These are phyloP conservation scores for Diaporthe sp. DNA, from an alignment of 2,329 filamentous ascomycete species.

Conservation along the genomic window DNA sequence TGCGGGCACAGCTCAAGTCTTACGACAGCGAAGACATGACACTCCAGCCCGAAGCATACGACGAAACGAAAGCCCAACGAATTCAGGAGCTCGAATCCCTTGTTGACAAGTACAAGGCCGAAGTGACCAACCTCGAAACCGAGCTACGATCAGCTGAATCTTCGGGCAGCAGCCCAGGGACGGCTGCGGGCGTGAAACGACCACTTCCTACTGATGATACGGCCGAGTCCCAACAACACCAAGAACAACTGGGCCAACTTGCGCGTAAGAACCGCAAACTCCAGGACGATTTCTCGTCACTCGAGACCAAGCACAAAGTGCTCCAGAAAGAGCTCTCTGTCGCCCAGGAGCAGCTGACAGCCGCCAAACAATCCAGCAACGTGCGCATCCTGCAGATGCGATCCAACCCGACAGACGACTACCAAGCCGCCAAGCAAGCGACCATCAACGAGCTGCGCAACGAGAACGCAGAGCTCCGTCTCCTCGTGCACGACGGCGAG, in stretches of 20 bases:
- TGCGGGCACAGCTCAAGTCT: conserved; percentile 90
- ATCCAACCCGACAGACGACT: conserved; percentile 91
- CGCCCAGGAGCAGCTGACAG: conserved; percentile 78
- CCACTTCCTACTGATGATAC: conserved; percentile 66
- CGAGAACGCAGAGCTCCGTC: conserved; percentile 87
- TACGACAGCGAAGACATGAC: conserved; percentile 91
- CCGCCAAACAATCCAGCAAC: conserved; percentile 75
- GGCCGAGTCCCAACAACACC: conserved; percentile 57
- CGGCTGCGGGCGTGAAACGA: conserved; percentile 72
- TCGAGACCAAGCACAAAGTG: conserved; percentile 78
- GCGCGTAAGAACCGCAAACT: conserved; percentile 89
- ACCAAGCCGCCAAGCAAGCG: conserved; percentile 85
- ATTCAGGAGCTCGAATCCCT: conserved; percentile 88
- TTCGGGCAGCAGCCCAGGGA: conserved; percentile 48
- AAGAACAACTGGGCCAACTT: conserved; percentile 84
- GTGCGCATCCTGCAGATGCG: conserved; percentile 88
- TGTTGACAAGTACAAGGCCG: conserved; percentile 86
- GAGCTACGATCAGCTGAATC: conserved; percentile 79
- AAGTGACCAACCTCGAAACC: conserved; percentile 80
- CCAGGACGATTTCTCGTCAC: conserved; percentile 80
- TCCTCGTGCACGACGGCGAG: conserved; percentile 71
- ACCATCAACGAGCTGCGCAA: conserved; percentile 83
- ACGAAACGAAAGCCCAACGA: conserved; percentile 80
- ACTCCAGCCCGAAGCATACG: conserved; percentile 83
- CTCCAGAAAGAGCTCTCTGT: conserved; percentile 83